Evolutionary conservation across 495 filamentous ascomycete genomes (phyloP), one percentile per base, ranked within the genome.

Genomic region (Xylaria grammica): DNA sequence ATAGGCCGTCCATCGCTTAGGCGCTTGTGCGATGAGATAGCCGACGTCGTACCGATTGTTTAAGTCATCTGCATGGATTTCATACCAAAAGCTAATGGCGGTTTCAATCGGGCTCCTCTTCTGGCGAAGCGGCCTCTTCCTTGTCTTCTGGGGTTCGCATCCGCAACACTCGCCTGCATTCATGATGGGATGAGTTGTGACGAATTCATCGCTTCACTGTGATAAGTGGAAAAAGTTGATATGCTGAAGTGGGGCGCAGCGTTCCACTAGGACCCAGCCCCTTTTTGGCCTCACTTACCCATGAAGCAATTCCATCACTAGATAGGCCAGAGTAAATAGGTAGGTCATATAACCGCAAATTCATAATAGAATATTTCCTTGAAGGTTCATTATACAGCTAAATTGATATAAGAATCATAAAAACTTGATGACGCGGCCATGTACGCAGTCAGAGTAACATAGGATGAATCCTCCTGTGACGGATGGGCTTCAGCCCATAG

Each of bases 1-100:
- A 68, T 93, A 93, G 36, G 89, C 70, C 1, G 85, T 86, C 81
- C 88, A 94, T 30, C 88, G 75, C 67, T 85, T 88, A 1, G 89
- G 89, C 22, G 86, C 80, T 20, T 69, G 63, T 11, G 72, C 67
- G 20, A 82, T 24, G 38, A 84, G 76, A 13, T 50, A 27, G 13
- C 20, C 3, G 20, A 57, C 29, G 13, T 22, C n/a, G 20, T 57
- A 24, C 10, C 19, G 42, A 1, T 54, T 0, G 19, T 45, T 27
- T 11, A 55, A 6, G 10, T 44, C 44, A 20, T 4, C 9, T 1
- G 52, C 15, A 13, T 38, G 44, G 0, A 24, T 49, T n/a, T 29
- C 53, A 44, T 42, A 48, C 62, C 62, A 64, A n/a, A 20, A 22
- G 3, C 2, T 58, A 30, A 77, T 62, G 60, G 77, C 77, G 17